These are phyloP conservation scores for Syncephalastrum contaminatum DNA, from an alignment of 371 early-diverging fungal genomes.

Conservation along the genomic window DNA sequence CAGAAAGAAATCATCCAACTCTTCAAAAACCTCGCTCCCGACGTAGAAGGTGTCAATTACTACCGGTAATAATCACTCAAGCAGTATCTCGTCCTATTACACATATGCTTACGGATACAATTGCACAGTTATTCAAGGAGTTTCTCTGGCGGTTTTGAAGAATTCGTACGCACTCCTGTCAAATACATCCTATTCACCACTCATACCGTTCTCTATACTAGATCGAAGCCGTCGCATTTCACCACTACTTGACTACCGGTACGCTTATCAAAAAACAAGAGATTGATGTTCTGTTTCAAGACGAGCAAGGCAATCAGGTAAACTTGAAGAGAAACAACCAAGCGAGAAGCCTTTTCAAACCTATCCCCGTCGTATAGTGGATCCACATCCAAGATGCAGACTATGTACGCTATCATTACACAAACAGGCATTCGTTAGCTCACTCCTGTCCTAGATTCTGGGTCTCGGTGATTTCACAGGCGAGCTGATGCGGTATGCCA, in stretches of 20 bases:
- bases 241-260: conserved; percentile 49
- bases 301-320: conserved; percentile 30
- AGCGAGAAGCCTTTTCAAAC: neutral
- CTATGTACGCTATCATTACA: conserved; percentile 33
- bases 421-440: neutral
- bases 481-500: conserved; percentile 68
- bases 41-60: conserved; percentile 53
- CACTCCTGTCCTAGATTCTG: conserved; percentile 17
- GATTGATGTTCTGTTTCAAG: conserved; percentile 45
- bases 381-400: conserved; percentile 48
- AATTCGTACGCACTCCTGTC: conserved; percentile 37
- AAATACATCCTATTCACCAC: too few species aligned
- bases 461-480: conserved; percentile 74
- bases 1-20: conserved; percentile 48
- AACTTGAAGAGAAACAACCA: neutral
- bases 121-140: conserved; percentile 43
- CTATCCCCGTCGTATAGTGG: conserved; percentile 15
- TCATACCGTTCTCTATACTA: conserved; percentile 23
- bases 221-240: conserved; percentile 66
- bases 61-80: conserved; percentile 20
- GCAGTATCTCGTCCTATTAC: neutral
- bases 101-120: too few species aligned
- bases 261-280: conserved; percentile 43
- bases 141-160: conserved; percentile 52
- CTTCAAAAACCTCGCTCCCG: conserved; percentile 45